Evolutionary conservation across 768 basidiomycete genomes (phyloP).

Genomic region (Lentinula edodes): DNA sequence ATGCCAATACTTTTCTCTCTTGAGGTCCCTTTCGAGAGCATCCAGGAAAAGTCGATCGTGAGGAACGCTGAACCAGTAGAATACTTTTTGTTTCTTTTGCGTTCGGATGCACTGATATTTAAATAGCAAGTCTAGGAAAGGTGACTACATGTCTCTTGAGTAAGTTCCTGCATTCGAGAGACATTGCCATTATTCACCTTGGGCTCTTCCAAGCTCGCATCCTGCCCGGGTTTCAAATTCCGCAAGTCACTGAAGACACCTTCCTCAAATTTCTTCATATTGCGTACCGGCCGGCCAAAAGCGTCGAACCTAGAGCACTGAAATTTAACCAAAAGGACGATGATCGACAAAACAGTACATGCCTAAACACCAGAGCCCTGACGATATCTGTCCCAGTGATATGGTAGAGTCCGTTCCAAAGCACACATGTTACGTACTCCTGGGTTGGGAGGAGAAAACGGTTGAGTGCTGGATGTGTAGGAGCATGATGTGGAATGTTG

Average conservation of each 20-base stretch:
- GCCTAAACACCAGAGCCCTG: conserved; percentile 88
- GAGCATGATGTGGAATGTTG: conserved; percentile 28
- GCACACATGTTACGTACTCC: conserved; percentile 85
- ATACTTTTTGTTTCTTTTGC: conserved; percentile 99
- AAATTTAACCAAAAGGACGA: background rate
- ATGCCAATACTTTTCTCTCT: conserved; percentile 64
- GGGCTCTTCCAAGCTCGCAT: conserved; percentile 93
- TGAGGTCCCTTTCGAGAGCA: conserved; percentile 92
- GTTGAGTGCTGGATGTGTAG: conserved; percentile 75
- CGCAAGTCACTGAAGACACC: conserved; percentile 91
- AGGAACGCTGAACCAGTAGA: conserved; percentile 97
- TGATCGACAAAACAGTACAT: conserved; percentile 16
- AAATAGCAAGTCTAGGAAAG: conserved; percentile 90
- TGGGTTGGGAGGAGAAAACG: conserved; percentile 84
- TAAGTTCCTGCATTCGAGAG: background rate
- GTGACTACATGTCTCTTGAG: conserved; percentile 47
- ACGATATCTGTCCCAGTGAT: conserved; percentile 98
- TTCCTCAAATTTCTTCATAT: conserved; percentile 97
- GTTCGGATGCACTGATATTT: conserved; percentile 96
- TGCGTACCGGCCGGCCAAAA: conserved; percentile 84
- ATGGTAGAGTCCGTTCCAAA: conserved; percentile 89
- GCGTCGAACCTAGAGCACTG: conserved; percentile 31
- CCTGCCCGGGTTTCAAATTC: conserved; percentile 89
- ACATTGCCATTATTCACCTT: conserved; percentile 51
- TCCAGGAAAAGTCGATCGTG: conserved; percentile 97